Base-by-base conservation (phyloP, 2,329 filamentous ascomycete species). In the Colletotrichum salicis region DNA sequence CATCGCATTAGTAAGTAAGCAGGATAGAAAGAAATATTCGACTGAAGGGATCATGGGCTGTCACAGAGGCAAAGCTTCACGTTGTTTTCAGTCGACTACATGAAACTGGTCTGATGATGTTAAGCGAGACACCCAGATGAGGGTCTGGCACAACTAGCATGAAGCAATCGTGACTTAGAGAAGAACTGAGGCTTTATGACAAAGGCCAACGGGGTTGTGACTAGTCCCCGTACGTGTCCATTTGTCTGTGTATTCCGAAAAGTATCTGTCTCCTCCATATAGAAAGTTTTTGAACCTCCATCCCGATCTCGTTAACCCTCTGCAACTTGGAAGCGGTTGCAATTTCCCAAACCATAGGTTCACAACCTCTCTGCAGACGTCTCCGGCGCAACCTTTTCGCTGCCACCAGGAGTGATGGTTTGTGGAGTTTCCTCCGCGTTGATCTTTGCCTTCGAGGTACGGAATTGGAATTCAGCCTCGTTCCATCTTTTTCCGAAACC, bases 401-500 rank as follows among this genome's bases (percentile, higher is more conserved):
- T 48, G 8, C 41, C 4, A 22, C 41, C 41, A 11, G 41, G 41
- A n/a, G 41, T 48, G 19, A 48, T 48, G 19, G 41, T 48, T 2
- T 48, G 41, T n/a, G 41, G 8, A 51, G 6, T 31, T 11, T 33
- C 56, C 56, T 33, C 54, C 15, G n/a, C 3, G 4, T 33, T 31
- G 27, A n/a, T 24, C 7, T 58, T 58, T 7, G 31, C 8, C 31
- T 58, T 58, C 11, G 56, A 58, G 31, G 19, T 35, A 24, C 56
- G 56, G 56, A 58, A 58, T 24, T n/a, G 56, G 59, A 69, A 69
- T 27, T 54, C 41, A n/a, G 67, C 60, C 22, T 64, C 60, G 52
- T 64, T 63, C 52, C 60, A 65, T 10, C 67, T 48, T 48, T 48
- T 48, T 1, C 48, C 52, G 22, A 65, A 70, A 35, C 41, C 60